Evolutionary conservation across 2,329 filamentous ascomycete genomes (phyloP).

Genomic region (Botryotinia calthae): DNA sequence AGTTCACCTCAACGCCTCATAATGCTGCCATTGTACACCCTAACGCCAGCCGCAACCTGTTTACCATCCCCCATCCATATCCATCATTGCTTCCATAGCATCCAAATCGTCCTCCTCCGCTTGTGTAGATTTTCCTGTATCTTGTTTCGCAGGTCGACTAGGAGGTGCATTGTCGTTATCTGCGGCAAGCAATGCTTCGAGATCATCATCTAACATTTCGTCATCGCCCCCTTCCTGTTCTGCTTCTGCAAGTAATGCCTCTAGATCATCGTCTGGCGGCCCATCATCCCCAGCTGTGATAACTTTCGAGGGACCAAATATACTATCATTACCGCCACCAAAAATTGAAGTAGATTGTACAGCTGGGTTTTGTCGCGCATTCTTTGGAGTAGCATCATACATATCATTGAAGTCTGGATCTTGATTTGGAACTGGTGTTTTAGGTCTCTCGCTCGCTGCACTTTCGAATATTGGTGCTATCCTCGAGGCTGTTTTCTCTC

Average conservation of each 20-base stretch:
- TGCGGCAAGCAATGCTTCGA: slow-evolving; percentile 31
- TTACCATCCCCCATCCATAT: slow-evolving; percentile 20
- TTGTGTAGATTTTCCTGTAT: slow-evolving; percentile 27
- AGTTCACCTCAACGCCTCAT: slow-evolving; percentile 15
- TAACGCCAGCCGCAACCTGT: slow-evolving; percentile 6
- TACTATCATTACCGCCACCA: slow-evolving; percentile 27
- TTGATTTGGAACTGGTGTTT: slow-evolving; percentile 42
- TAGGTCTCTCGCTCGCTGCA: slow-evolving; percentile 31
- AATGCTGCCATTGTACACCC: slow-evolving; percentile 10
- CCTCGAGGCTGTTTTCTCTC: slow-evolving; percentile 36
- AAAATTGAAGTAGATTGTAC: slow-evolving; percentile 29
- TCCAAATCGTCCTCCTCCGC: slow-evolving; percentile 29
- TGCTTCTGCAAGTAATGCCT: slow-evolving; percentile 32
- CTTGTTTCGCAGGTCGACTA: slow-evolving; percentile 8
- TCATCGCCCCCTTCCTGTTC: slow-evolving; percentile 45
- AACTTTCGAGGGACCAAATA: slow-evolving; percentile 32
- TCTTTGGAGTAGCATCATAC: slow-evolving; percentile 53
- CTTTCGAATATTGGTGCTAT: slow-evolving; percentile 43
- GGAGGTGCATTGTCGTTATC: slow-evolving; percentile 27
- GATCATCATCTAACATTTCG: slow-evolving; percentile 32
- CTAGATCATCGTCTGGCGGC: slow-evolving; percentile 45
- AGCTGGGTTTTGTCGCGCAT: slow-evolving; percentile 27
- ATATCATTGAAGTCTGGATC: slow-evolving; percentile 44
- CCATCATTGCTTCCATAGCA: slow-evolving; percentile 57
- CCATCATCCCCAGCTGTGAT: slow-evolving; percentile 26